Evolutionary conservation across 768 basidiomycete genomes (phyloP).

Genomic region (Lentinula edodes): DNA sequence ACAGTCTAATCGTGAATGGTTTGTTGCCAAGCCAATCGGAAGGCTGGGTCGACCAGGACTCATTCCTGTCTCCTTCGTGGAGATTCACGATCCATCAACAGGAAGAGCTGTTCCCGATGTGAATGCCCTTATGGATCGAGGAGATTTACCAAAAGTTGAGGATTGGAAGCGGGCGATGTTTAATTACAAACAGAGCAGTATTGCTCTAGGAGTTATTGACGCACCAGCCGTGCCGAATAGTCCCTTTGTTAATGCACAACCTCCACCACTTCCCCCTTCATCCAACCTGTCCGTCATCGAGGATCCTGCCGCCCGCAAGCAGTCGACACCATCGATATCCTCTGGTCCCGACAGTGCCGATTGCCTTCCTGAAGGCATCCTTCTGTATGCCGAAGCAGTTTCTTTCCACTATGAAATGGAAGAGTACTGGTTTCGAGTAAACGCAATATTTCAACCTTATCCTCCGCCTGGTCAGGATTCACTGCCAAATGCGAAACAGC

Average conservation of each 20-base stretch:
- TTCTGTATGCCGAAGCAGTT: slow-evolving; percentile 83
- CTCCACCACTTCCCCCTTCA: slow-evolving; percentile 15
- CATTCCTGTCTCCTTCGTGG: slow-evolving; percentile 95
- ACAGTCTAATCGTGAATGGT: slow-evolving; percentile 99
- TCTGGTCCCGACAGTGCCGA: slow-evolving; percentile 37
- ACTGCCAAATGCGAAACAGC: slow-evolving; percentile 65
- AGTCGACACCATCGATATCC: slow-evolving; percentile 15
- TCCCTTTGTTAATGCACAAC: slow-evolving; percentile 25
- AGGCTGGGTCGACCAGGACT: slow-evolving; percentile 91
- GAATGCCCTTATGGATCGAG: slow-evolving; percentile 73
- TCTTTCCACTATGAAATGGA: slow-evolving; percentile 98
- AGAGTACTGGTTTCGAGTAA: slow-evolving; percentile 95
- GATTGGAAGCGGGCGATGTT: slow-evolving; percentile 98
- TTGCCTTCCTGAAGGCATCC: slow-evolving; percentile 73
- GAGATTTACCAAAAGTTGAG: slow-evolving; percentile 92
- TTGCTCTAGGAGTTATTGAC: slow-evolving; percentile 90
- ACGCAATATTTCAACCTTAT: slow-evolving; percentile 86
- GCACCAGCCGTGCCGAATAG: slow-evolving; percentile 38
- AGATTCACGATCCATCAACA: slow-evolving; percentile 90
- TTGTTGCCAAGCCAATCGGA: slow-evolving; percentile 98
- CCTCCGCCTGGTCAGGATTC: slow-evolving; percentile 46
- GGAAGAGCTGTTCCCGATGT: slow-evolving; percentile 75
- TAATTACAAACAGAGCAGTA: slow-evolving; percentile 93
- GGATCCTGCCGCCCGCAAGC: slow-evolving; percentile 23
- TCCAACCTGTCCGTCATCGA: slow-evolving; percentile 14